A percentile compares a stretch with the other conserved stretches of the same genome.
Evolutionary conservation across 2,329 filamentous ascomycete genomes (phyloP).

Genomic region (Pseudogymnoascus sp.): DNA sequence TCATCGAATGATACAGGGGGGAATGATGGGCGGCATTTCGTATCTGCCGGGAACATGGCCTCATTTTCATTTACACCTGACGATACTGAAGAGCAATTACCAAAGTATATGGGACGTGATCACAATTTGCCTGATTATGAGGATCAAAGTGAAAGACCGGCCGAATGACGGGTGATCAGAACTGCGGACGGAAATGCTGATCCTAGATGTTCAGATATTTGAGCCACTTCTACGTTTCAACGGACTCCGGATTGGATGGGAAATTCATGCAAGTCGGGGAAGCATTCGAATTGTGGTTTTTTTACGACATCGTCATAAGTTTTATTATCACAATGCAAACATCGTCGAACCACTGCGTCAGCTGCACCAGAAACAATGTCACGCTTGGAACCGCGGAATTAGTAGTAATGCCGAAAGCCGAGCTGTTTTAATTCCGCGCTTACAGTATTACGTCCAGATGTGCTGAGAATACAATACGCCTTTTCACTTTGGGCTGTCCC

Average conservation of each 20-base stretch:
- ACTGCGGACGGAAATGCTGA: not conserved
- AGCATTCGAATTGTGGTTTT: not conserved
- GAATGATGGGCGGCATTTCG: not conserved
- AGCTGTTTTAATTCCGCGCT: slow-evolving; percentile 2
- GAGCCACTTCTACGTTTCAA: not conserved
- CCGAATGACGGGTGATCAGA: not conserved
- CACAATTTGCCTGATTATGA: not conserved
- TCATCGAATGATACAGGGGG: not conserved
- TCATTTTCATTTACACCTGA: not conserved
- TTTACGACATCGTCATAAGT: not conserved
- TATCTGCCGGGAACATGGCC: not conserved
- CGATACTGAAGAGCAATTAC: not conserved
- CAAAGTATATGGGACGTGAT: not conserved
- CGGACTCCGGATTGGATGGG: not conserved
- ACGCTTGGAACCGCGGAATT: not conserved
- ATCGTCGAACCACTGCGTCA: not conserved
- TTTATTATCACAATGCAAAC: not conserved
- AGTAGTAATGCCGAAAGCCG: not conserved
- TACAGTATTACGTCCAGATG: not conserved
- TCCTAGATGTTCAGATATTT: not conserved
- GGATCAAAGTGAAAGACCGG: not conserved
- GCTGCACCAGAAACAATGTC: not conserved
- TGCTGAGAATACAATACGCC: not conserved
- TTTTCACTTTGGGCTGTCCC: not conserved
- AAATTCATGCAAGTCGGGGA: not conserved